Percentiles rank a stretch among this genome's conserved stretches.
Conservation (phyloP, 2,329 filamentous ascomycete species). For the Fusarium euwallaceae region DNA sequence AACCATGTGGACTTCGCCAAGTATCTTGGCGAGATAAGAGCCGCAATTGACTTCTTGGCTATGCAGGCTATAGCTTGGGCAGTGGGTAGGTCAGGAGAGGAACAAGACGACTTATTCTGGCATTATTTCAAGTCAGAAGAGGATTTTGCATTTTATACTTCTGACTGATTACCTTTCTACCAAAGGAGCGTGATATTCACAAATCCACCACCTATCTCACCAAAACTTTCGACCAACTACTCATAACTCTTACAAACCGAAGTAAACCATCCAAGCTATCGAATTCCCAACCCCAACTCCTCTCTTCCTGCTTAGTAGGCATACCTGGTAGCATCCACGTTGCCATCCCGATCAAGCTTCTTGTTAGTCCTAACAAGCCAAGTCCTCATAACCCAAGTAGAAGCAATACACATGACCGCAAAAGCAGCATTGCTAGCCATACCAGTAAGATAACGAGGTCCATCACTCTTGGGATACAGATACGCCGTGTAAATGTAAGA, state of each 20-base stretch:
- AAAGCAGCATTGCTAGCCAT: conserved; percentile 50
- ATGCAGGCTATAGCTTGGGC: not conserved
- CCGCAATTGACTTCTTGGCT: not conserved
- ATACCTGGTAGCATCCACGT: conserved; percentile 25
- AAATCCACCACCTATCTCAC: not conserved
- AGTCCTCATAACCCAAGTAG: conserved; percentile 41
- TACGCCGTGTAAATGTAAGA: conserved; percentile 62
- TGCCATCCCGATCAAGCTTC: conserved; percentile 39
- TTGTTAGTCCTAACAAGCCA: conserved; percentile 45
- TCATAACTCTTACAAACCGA: not conserved
- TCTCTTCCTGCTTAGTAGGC: conserved; percentile 27
- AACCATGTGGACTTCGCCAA: not conserved
- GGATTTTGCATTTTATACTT: not conserved
- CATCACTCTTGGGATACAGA: conserved; percentile 56
- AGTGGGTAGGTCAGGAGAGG: not conserved
- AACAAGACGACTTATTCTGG: not conserved
- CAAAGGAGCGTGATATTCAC: not conserved
- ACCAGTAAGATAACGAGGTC: conserved; percentile 57
- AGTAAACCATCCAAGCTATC: not conserved
- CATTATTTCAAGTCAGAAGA: not conserved
- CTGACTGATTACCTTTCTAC: not conserved
- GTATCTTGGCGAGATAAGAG: not conserved
- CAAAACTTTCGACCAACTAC: not conserved
- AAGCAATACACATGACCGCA: conserved; percentile 43
- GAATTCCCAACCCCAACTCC: too few species aligned